A percentile compares a stretch with the other conserved stretches of the same genome.
These are phyloP conservation scores for Globisporangium echinulatum DNA, from an alignment of 352 stramenopile species.

Conservation along the genomic window DNA sequence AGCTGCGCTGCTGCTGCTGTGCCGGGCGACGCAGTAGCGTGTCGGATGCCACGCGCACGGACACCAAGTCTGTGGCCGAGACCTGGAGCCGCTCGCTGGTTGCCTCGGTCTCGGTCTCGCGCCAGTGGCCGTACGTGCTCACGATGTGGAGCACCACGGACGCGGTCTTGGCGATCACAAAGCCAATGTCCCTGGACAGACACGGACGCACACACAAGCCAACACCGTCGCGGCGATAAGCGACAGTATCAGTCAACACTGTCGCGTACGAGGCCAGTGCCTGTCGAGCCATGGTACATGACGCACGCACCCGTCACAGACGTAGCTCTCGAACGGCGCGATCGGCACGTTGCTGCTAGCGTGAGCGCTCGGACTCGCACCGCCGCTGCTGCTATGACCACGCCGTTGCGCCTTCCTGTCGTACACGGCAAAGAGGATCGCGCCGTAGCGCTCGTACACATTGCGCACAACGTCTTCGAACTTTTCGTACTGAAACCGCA, in stretches of 20 bases:
- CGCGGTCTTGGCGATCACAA: constrained; percentile 49
- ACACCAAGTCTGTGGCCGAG: neutral
- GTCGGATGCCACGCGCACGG: constrained; percentile 36
- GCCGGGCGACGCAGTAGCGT: constrained; percentile 28
- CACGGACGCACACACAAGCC: neutral
- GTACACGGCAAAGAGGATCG: constrained; percentile 28
- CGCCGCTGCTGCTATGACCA: neutral
- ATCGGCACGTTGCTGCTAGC: constrained; percentile 17
- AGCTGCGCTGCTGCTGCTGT: constrained; percentile 17
- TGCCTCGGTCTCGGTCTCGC: constrained; percentile 3
- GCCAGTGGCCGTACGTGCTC: constrained; percentile 47
- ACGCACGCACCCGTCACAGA: constrained; percentile 45
- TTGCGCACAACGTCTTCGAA: constrained; percentile 48
- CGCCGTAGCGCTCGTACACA: constrained; percentile 47
- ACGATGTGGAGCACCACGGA: constrained; percentile 51
- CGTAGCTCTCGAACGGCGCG: constrained; percentile 32
- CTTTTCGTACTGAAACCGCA: constrained; percentile 42
- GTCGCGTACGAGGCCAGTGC: neutral
- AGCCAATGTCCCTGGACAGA: constrained; percentile 46
- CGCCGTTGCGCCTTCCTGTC: constrained; percentile 5
- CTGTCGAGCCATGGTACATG: neutral
- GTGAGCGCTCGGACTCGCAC: too few species aligned
- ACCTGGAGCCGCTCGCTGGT: too few species aligned
- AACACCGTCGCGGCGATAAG: neutral
- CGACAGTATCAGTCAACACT: neutral